Percentiles rank a stretch among this genome's conserved stretches.
phyloP scores from a whole-genome alignment of 1,139 yeast species.

The Blastobotrys ciferrii region DNA sequence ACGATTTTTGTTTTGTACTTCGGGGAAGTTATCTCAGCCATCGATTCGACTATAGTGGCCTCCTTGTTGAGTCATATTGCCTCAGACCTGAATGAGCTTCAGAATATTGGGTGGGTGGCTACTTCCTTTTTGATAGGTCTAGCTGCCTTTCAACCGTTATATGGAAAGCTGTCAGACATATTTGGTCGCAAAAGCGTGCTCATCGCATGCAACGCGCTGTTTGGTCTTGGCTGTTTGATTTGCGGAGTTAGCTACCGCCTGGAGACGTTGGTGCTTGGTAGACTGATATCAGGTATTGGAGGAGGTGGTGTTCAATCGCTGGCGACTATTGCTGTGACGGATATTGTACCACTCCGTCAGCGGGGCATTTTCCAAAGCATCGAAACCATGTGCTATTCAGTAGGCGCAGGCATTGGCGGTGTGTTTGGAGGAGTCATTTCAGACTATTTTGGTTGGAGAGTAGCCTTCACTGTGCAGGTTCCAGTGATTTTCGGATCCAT shows the following conservation, averaged over 20 bases:
- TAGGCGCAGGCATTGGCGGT: slow-evolving; percentile 72
- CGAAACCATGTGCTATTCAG: slow-evolving; percentile 60
- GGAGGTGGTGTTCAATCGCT: slow-evolving; percentile 61
- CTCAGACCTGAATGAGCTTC: slow-evolving; percentile 54
- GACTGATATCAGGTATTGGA: slow-evolving; percentile 61
- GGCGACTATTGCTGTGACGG: slow-evolving; percentile 54
- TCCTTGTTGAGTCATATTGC: slow-evolving; percentile 62
- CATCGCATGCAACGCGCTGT: slow-evolving; percentile 47
- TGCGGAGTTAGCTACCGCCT: slow-evolving; percentile 48
- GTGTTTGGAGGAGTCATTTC: slow-evolving; percentile 67
- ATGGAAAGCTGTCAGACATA: slow-evolving; percentile 80
- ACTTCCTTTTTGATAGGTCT: slow-evolving; percentile 56
- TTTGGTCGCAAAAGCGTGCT: slow-evolving; percentile 67
- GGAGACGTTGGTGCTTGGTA: slow-evolving; percentile 53
- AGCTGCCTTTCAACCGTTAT: slow-evolving; percentile 70
- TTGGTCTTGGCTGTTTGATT: slow-evolving; percentile 53
- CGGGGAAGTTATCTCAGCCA: slow-evolving; percentile 54
- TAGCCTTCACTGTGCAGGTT: slow-evolving; percentile 56
- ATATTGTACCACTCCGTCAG: slow-evolving; percentile 54
- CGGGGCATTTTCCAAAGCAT: slow-evolving; percentile 61
- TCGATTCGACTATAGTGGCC: slow-evolving; percentile 65
- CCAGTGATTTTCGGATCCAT: slow-evolving; percentile 62
- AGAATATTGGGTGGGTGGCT: slow-evolving; percentile 57
- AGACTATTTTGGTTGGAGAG: slow-evolving; percentile 74
- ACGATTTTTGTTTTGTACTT: slow-evolving; percentile 36